phyloP scores from a whole-genome alignment of 2,329 filamentous ascomycete species.

The Pseudocercospora macadamiae region DNA sequence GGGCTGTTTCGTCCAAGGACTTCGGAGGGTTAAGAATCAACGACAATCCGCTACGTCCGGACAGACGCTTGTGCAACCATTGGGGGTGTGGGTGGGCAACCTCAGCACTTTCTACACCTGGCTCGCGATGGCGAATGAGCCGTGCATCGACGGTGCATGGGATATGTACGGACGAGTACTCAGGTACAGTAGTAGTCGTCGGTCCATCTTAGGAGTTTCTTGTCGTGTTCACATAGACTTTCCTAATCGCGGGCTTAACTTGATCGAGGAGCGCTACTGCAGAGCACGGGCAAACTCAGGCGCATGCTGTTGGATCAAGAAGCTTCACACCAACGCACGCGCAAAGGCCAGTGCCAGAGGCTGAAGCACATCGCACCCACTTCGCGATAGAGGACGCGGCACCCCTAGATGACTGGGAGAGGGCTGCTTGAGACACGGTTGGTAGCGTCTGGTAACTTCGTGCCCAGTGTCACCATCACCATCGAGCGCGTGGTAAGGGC shows the following conservation, averaged over 20 bases:
- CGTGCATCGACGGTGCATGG: not conserved
- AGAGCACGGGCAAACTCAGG: not conserved
- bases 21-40: conserved; percentile 2
- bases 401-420: not conserved
- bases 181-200: not conserved
- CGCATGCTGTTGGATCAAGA: not conserved
- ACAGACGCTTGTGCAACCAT: not conserved
- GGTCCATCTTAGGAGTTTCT: not conserved
- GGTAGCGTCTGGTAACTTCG: not conserved
- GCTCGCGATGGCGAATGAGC: not conserved
- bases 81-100: not conserved
- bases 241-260: not conserved
- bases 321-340: not conserved
- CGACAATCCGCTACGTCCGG: not conserved
- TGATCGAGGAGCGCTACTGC: not conserved
- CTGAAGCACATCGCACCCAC: not conserved
- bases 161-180: not conserved
- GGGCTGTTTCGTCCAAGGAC: not conserved
- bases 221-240: not conserved
- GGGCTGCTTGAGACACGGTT: not conserved
- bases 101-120: not conserved
- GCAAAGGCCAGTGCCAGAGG: not conserved
- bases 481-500: not conserved
- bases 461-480: not conserved
- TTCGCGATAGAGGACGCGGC: not conserved